Percentiles rank a stretch among this genome's conserved stretches.
These are phyloP conservation scores for Vanrija sp. DNA, from an alignment of 1,284 basidiomycete genomes.

Conservation along the genomic window DNA sequence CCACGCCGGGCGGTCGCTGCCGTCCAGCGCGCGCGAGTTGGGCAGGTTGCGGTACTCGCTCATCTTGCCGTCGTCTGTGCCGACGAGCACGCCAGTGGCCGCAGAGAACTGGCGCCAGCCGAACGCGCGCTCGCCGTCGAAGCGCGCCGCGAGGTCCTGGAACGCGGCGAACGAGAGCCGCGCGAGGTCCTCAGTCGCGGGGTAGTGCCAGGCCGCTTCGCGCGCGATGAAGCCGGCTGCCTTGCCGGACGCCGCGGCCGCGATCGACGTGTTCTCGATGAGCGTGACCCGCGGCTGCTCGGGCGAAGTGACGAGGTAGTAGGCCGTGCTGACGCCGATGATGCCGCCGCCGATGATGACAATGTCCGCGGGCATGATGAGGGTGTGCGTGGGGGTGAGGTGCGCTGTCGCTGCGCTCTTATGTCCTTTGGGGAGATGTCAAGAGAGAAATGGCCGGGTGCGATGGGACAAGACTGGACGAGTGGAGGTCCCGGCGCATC, in stretches of 20 bases:
- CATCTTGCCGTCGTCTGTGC: slow-evolving; percentile 8
- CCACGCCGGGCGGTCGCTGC: background rate
- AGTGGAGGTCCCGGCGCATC: no score
- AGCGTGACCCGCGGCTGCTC: slow-evolving; percentile 47
- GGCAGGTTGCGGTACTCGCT: slow-evolving; percentile 14
- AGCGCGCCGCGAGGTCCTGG: slow-evolving; percentile 64
- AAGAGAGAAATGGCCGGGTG: no score
- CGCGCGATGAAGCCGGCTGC: slow-evolving; percentile 77
- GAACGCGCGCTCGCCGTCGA: slow-evolving; percentile 66
- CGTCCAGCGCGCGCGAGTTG: background rate
- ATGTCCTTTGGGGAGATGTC: no score
- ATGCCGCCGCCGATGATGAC: slow-evolving; percentile 58
- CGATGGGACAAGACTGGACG: no score
- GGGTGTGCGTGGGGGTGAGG: background rate
- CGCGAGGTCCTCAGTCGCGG: slow-evolving; percentile 54
- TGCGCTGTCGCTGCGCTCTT: no score
- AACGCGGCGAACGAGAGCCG: slow-evolving; percentile 72
- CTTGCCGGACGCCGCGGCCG: slow-evolving; percentile 66
- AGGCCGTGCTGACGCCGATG: slow-evolving; percentile 75
- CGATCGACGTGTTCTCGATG: slow-evolving; percentile 55
- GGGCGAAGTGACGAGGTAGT: slow-evolving; percentile 21
- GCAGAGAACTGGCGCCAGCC: slow-evolving; percentile 52
- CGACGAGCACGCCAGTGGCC: slow-evolving; percentile 11
- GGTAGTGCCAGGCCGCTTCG: slow-evolving; percentile 57
- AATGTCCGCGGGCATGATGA: slow-evolving; percentile 10